These are phyloP conservation scores for Dryas integrifolia DNA, from an alignment of 331 rosid species.

Conservation along the genomic window DNA sequence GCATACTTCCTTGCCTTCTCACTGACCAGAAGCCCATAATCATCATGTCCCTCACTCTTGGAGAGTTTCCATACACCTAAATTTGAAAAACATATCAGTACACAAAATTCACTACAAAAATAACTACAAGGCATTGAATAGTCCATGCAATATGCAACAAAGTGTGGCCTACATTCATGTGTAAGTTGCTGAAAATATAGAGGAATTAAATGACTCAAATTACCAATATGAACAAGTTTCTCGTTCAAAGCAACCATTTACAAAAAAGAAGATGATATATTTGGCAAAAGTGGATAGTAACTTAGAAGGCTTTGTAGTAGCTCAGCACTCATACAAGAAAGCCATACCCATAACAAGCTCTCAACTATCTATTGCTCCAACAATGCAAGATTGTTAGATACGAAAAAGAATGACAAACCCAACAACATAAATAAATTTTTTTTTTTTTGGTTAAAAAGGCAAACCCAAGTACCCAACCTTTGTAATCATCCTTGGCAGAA, in stretches of 20 bases:
- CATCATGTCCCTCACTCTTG: constrained; percentile 71
- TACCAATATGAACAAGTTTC: background rate
- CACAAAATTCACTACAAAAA: background rate
- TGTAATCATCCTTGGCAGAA: constrained; percentile 62
- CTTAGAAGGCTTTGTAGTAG: too few relatives aligned
- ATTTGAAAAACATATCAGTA: constrained; percentile 2
- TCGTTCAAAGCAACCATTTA: background rate
- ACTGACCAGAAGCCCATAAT: constrained; percentile 62
- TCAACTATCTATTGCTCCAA: background rate
- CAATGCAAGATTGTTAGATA: background rate
- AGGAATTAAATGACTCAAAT: background rate
- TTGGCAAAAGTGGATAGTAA: too few relatives aligned
- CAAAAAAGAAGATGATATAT: too few relatives aligned
- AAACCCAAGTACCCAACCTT: constrained; percentile 35
- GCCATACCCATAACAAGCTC: background rate
- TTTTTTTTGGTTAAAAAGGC: background rate
- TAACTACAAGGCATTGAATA: background rate
- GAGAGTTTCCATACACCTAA: constrained; percentile 73
- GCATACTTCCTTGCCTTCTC: constrained; percentile 67
- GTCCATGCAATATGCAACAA: background rate
- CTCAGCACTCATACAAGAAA: too few relatives aligned
- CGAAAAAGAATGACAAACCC: background rate
- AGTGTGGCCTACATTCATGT: background rate
- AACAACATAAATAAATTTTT: too few relatives aligned
- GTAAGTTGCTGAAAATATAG: background rate